These are phyloP conservation scores for Erythrobasidium yunnanense DNA, from an alignment of 768 basidiomycete genomes.

Conservation along the genomic window DNA sequence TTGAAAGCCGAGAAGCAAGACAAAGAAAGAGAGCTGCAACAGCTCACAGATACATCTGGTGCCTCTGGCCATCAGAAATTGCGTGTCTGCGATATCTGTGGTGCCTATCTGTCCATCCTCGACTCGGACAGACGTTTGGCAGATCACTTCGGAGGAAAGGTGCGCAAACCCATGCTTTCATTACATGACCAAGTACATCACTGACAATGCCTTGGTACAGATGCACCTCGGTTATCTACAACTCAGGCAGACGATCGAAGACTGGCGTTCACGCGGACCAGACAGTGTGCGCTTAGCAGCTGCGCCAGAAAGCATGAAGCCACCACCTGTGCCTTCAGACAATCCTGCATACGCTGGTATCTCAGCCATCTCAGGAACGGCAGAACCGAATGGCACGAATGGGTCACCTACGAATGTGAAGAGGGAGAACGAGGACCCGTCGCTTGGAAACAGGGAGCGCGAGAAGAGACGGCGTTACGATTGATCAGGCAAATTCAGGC, in stretches of 20 bases:
- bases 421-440: conserved; percentile 5
- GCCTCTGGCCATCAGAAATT: conserved; percentile 99
- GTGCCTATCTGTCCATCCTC: conserved; percentile 94
- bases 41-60: conserved; percentile 92
- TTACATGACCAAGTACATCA: conserved; percentile 5
- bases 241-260: conserved; percentile 79
- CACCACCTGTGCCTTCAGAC: no score
- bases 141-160: conserved; percentile 99
- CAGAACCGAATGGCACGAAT: conserved; percentile 30
- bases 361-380: conserved; percentile 30
- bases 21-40: conserved; percentile 94
- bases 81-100: conserved; percentile 98
- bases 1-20: conserved; percentile 89
- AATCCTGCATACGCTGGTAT: no score
- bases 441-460: conserved; percentile 14
- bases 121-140: conserved; percentile 97
- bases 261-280: conserved; percentile 46
- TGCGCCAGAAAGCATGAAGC: no score
- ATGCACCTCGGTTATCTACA: conserved; percentile 99
- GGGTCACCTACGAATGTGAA: conserved; percentile 28
- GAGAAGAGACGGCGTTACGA: conserved; percentile 34
- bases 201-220: conserved; percentile 44
- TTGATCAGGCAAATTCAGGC: no score
- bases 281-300: background rate
- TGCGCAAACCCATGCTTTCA: conserved; percentile 44